These are phyloP conservation scores for Helichrysum umbraculigerum DNA, from an alignment of 129 eudicot species.

Conservation along the genomic window DNA sequence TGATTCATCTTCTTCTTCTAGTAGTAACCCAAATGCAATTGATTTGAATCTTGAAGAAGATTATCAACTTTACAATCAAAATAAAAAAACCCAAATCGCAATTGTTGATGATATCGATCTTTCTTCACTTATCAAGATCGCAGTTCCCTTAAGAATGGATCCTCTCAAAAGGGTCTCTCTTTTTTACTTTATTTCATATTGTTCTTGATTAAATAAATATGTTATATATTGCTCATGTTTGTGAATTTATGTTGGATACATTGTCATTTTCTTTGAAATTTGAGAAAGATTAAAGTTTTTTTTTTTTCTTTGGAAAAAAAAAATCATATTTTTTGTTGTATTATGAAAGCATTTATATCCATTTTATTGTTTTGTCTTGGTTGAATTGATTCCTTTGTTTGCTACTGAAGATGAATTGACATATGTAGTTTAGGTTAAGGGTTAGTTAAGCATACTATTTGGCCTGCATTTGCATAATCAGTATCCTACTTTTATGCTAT, in stretches of 20 bases:
- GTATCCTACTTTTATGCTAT: not conserved
- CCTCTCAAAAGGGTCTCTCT: conserved; percentile 65
- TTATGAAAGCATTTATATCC: not conserved
- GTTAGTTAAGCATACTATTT: not conserved
- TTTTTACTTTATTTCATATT: not conserved
- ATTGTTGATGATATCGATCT: conserved; percentile 49
- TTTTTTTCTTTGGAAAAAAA: too few species aligned
- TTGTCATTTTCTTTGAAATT: not conserved
- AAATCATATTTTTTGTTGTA: not conserved
- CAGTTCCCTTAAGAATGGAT: conserved; percentile 80
- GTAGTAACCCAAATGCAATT: conserved; percentile 21
- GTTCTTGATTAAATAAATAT: not conserved
- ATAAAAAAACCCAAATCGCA: conserved; percentile 1
- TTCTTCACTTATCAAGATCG: conserved; percentile 45
- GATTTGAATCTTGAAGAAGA: not conserved
- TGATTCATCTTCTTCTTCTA: conserved; percentile 29
- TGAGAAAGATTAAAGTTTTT: not conserved
- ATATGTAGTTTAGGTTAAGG: not conserved
- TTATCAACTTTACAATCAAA: not conserved
- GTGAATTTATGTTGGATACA: not conserved
- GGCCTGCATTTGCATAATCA: not conserved
- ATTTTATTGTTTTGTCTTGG: not conserved
- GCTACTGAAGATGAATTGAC: not conserved
- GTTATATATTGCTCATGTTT: not conserved
- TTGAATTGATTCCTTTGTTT: conserved; percentile 1